phyloP scores from a whole-genome alignment of 1,284 basidiomycete species.

The Ceratobasidium sp. region DNA sequence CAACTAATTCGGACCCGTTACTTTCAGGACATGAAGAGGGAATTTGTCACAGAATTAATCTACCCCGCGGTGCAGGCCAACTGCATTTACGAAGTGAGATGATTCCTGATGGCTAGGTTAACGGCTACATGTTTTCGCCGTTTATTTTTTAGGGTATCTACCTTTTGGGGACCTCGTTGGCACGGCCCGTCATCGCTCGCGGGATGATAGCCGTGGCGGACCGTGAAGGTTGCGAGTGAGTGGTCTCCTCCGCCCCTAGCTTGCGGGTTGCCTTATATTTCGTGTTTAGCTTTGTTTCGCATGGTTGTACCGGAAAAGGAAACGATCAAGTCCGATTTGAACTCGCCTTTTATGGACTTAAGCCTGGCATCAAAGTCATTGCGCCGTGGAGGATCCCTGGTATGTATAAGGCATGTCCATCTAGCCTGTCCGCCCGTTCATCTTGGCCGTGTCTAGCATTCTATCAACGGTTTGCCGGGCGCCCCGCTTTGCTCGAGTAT shows the following conservation, averaged over 20 bases:
- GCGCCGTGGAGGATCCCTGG: constrained; percentile 97
- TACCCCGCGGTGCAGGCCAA: constrained; percentile 99
- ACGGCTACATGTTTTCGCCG: background rate
- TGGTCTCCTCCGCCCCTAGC: constrained; percentile 43
- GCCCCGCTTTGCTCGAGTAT: constrained; percentile 90
- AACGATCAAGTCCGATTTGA: constrained; percentile 99
- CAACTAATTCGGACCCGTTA: background rate
- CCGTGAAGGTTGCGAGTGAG: constrained; percentile 89
- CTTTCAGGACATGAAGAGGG: constrained; percentile 86
- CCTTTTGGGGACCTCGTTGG: constrained; percentile 96
- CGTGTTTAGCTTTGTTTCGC: constrained; percentile 83
- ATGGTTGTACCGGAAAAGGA: constrained; percentile 99
- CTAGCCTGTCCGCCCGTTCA: background rate
- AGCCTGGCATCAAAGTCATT: constrained; percentile 98
- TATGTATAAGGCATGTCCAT: constrained; percentile 54
- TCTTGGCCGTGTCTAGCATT: constrained; percentile 68
- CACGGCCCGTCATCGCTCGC: constrained; percentile 97
- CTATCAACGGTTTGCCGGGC: constrained; percentile 97
- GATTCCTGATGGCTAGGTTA: background rate
- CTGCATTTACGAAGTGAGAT: constrained; percentile 92
- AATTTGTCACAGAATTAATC: constrained; percentile 97
- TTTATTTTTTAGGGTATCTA: constrained; percentile 82
- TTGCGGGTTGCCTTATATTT: constrained; percentile 33
- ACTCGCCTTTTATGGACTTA: constrained; percentile 98
- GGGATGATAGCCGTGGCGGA: constrained; percentile 98